Evolutionary conservation across 495 filamentous ascomycete species (phyloP).

Genomic region (Annulohypoxylon maeteangense): DNA sequence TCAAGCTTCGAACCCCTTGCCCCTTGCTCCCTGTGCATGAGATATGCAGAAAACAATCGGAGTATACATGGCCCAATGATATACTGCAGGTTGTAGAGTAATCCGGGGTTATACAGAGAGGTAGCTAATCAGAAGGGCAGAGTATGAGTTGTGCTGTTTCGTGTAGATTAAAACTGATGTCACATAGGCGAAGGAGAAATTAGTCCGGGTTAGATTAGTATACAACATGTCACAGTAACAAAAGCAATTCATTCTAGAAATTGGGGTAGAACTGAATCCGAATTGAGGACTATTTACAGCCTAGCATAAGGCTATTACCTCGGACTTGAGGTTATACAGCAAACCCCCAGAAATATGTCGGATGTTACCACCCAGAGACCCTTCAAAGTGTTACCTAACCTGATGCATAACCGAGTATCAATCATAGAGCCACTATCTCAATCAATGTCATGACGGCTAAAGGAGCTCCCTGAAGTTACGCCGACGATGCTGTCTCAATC

Average conservation of each 20-base stretch:
- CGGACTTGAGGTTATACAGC: neutral
- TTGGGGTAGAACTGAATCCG: neutral
- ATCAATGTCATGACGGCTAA: neutral
- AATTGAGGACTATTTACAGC: neutral
- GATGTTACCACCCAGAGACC: neutral
- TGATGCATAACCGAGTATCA: neutral
- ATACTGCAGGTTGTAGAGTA: neutral
- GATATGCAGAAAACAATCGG: conserved; percentile 1
- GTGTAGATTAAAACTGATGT: neutral
- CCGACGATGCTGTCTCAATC: neutral
- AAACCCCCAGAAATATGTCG: neutral
- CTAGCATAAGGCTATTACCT: neutral
- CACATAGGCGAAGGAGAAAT: neutral
- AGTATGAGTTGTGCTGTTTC: neutral
- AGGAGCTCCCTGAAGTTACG: neutral
- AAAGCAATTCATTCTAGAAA: neutral
- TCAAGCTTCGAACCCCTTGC: neutral
- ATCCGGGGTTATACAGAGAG: neutral
- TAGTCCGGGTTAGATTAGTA: neutral
- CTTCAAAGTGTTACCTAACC: neutral
- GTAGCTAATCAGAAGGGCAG: neutral
- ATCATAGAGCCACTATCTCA: neutral
- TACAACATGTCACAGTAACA: neutral
- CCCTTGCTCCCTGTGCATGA: neutral
- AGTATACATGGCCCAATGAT: conserved; percentile 9